Evolutionary conservation across 2,329 filamentous ascomycete species (phyloP), one percentile per base, ranked within the genome.

Genomic region (Ophiostoma sp.): DNA sequence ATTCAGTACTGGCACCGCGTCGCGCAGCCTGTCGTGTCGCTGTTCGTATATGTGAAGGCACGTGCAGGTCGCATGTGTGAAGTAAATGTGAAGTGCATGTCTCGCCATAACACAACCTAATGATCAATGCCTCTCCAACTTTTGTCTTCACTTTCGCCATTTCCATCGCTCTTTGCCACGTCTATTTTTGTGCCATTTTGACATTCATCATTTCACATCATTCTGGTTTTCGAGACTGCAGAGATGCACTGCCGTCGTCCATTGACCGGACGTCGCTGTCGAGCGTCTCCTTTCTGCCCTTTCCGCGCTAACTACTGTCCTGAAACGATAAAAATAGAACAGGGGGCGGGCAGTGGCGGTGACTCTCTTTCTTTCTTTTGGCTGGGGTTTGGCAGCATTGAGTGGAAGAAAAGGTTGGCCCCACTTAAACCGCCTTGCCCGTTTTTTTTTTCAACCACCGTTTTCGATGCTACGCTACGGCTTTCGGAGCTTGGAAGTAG

Each of bases 261-360:
- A 5, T 39, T 9, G 9, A 39, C 36, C 36, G 36, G 4, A 39
- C 19, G 9, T 50, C 48, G 33, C 19, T 33, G 33, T n/a, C 59
- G 19, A 2, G 31, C 33, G 31, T 42, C 22, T 45, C 12, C n/a
- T 42, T 17, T 7, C n/a, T 22, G 36, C 36, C 22, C 39, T 42
- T 22, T 69, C n/a, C 68, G 50, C 50, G 66, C 66, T 69, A 55
- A 12, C 39, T n/a, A 28, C 33, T 25, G 31, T 70, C 50, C 50
- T 57, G 48, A 70, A 50, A 63, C 59, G 70, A 72, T 72, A 72
- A 72, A 72, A 72, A 72, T 72, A 72, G 70, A 72, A 66, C 55
- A 63, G n/a, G 70, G 48, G 57, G 59, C 25, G 45, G 42, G 9
- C 55, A 50, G 69, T 71, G 69, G 69, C 69, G 52, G 69, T 42